Conservation (phyloP, 352 stramenopile genomes). For the Pythium vanterpoolii region DNA sequence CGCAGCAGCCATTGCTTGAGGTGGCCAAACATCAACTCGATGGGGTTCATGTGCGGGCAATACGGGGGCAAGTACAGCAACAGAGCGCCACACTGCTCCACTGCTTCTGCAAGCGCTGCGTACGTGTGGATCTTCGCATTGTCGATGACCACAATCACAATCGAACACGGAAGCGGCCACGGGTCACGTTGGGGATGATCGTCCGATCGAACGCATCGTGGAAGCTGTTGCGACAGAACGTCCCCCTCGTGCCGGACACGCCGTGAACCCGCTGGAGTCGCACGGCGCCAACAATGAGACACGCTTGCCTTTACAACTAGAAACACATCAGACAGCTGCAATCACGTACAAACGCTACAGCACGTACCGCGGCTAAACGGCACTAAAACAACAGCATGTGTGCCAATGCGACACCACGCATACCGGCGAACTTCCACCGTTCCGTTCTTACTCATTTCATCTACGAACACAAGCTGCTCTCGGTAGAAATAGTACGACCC, state of each 20-base stretch:
- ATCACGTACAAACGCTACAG: neutral
- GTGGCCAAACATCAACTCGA: constrained; percentile 15
- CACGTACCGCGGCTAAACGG: constrained; percentile 3
- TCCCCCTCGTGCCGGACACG: constrained; percentile 19
- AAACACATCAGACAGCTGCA: neutral
- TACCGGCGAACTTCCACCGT: neutral
- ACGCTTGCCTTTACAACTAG: neutral
- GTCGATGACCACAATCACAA: constrained; percentile 31
- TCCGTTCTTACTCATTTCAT: constrained; percentile 15
- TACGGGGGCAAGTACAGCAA: neutral
- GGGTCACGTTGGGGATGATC: constrained; percentile 21
- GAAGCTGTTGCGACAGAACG: constrained; percentile 20
- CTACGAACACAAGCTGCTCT: constrained; percentile 17
- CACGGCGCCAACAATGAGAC: neutral
- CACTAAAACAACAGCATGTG: neutral
- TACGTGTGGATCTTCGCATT: constrained; percentile 39
- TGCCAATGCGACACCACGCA: constrained; percentile 13
- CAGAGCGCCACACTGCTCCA: neutral
- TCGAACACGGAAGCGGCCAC: constrained; percentile 24
- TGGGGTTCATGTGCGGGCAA: constrained; percentile 16
- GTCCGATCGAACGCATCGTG: neutral
- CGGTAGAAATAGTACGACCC: constrained; percentile 14
- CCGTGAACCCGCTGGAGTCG: constrained; percentile 1
- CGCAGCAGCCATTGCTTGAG: constrained; percentile 12
- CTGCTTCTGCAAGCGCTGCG: constrained; percentile 2